Evolutionary conservation across 1,284 basidiomycete species (phyloP).

Genomic region (Mixia osmundae): DNA sequence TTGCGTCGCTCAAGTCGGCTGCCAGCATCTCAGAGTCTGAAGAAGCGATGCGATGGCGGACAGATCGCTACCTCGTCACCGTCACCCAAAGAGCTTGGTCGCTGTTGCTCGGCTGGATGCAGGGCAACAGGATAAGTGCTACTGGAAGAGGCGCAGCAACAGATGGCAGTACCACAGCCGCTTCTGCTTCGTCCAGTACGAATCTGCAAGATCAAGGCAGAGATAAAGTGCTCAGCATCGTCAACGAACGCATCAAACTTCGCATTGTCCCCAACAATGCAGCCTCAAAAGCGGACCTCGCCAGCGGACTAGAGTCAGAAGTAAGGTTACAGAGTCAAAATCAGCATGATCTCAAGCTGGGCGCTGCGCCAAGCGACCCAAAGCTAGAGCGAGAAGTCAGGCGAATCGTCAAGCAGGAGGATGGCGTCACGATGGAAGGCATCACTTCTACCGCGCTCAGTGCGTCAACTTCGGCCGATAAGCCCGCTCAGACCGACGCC

Average conservation of each 20-base stretch:
- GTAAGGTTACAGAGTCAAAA: constrained; percentile 1
- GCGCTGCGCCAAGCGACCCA: constrained; percentile 48
- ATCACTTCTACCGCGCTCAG: background rate
- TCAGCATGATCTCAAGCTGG: constrained; percentile 39
- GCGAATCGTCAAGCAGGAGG: constrained; percentile 10
- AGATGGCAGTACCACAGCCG: no score
- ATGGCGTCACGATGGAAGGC: background rate
- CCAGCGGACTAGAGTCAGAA: constrained; percentile 4
- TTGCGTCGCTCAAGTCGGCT: constrained; percentile 60
- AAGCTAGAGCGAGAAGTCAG: constrained; percentile 49
- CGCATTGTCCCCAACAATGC: constrained; percentile 35
- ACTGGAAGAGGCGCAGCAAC: constrained; percentile 1
- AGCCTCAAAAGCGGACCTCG: constrained; percentile 3
- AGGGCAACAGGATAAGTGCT: constrained; percentile 48
- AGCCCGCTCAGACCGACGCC: background rate
- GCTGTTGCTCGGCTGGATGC: constrained; percentile 84
- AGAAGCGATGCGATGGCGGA: constrained; percentile 64
- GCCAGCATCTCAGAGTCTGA: constrained; percentile 39
- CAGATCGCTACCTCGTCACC: constrained; percentile 70
- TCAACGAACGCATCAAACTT: constrained; percentile 78
- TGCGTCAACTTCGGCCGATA: background rate
- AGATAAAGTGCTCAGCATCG: constrained; percentile 63
- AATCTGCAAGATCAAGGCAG: constrained; percentile 38
- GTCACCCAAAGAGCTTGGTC: constrained; percentile 83
- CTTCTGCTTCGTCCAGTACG: background rate